A percentile compares a stretch with the other conserved stretches of the same genome.
These are phyloP conservation scores for Syncephalastrum contaminatum DNA, from an alignment of 371 early-diverging fungal genomes.

Conservation along the genomic window DNA sequence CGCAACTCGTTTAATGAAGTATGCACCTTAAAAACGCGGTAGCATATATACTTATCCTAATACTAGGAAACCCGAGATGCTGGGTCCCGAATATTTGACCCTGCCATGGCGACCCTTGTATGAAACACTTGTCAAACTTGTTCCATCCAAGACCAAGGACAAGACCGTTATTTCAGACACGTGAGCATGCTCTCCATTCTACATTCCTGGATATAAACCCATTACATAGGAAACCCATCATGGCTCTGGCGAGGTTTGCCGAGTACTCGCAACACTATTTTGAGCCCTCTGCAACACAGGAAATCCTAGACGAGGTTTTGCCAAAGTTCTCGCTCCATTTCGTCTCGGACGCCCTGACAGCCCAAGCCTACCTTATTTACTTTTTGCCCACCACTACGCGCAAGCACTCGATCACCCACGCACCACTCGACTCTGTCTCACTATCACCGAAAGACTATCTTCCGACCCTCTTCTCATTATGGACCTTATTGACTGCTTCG, in stretches of 20 bases:
- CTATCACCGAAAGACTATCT: conserved; percentile 64
- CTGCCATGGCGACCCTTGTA: conserved; percentile 80
- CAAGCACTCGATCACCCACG: conserved; percentile 29
- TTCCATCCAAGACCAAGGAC: conserved; percentile 65
- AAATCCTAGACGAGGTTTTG: conserved; percentile 74
- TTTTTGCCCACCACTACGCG: conserved; percentile 57
- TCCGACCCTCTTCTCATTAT: conserved; percentile 78
- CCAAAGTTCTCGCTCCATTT: conserved; percentile 64
- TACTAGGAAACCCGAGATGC: conserved; percentile 46
- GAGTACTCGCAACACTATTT: conserved; percentile 62
- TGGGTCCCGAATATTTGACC: conserved; percentile 56
- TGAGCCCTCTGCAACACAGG: conserved; percentile 56
- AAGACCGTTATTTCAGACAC: conserved; percentile 56
- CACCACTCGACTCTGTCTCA: conserved; percentile 18
- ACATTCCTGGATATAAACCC: not conserved
- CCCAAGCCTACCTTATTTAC: conserved; percentile 58
- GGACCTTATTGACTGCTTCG: conserved; percentile 67
- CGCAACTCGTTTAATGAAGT: conserved; percentile 63
- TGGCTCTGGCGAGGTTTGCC: conserved; percentile 27
- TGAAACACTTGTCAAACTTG: conserved; percentile 49
- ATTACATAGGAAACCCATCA: conserved; percentile 31
- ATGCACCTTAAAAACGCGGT: conserved; percentile 8
- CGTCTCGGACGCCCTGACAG: conserved; percentile 47
- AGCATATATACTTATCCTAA: not conserved
- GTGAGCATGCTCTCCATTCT: conserved; percentile 22